Percentiles rank a stretch among this genome's conserved stretches.
Conservation (phyloP, 2,329 filamentous ascomycete genomes). For the Talaromyces sp. region DNA sequence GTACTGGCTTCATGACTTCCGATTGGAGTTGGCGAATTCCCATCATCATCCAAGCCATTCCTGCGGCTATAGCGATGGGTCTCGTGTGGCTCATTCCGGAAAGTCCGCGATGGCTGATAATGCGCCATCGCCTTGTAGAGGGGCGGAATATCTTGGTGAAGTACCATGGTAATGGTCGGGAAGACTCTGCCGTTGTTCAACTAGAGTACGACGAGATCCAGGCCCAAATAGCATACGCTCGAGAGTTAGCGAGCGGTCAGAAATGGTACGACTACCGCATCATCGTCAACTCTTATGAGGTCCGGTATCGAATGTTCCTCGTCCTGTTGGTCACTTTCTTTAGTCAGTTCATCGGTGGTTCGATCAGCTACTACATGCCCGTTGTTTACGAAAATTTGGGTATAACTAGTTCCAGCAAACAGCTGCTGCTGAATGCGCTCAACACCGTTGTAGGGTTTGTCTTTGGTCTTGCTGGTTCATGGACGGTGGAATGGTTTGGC, state of each 20-base stretch:
- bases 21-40: conserved; percentile 56
- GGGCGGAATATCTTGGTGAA: conserved; percentile 56
- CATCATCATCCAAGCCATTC: conserved; percentile 3
- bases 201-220: conserved; percentile 23
- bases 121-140: conserved; percentile 50
- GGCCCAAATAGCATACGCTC: not conserved
- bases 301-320: conserved; percentile 10
- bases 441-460: not conserved
- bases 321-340: not conserved
- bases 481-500: conserved; percentile 4
- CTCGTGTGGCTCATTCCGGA: conserved; percentile 7
- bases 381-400: conserved; percentile 9
- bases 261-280: conserved; percentile 46
- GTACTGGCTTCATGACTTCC: conserved; percentile 24
- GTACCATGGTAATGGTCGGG: conserved; percentile 54
- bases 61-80: not conserved
- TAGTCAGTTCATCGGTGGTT: conserved; percentile 7
- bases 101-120: conserved; percentile 23
- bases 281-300: not conserved
- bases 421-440: not conserved
- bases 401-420: conserved; percentile 7
- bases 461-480: not conserved
- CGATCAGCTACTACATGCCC: conserved; percentile 11
- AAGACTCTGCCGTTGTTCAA: conserved; percentile 20
- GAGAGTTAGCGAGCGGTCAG: conserved; percentile 27